Percentiles rank a stretch among this genome's conserved stretches.
Conservation (phyloP, 106 monocot genomes). For the Platanthera guangdongensis region DNA sequence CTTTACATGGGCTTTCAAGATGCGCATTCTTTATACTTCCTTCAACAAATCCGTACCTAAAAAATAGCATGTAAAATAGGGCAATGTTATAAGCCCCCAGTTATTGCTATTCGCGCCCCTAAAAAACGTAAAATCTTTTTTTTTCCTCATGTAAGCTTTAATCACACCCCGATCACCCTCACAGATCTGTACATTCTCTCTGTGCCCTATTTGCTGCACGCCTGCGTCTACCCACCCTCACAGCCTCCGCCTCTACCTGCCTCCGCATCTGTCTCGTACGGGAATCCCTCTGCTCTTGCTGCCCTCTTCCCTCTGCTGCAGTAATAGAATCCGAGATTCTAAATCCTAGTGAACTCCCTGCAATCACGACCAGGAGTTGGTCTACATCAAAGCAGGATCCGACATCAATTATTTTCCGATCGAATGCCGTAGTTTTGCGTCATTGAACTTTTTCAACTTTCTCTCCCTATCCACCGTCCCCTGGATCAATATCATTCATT, state of each 20-base stretch:
- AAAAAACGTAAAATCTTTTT: no score
- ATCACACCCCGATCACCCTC: no score
- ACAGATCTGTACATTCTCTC: no score
- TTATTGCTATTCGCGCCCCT: no score
- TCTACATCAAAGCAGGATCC: background rate
- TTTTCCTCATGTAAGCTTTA: no score
- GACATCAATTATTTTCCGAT: background rate
- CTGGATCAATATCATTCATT: background rate
- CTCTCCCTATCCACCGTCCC: background rate
- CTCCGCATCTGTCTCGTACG: no score
- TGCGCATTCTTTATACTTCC: background rate
- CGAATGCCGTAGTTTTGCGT: background rate
- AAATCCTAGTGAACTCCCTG: slow-evolving; percentile 4
- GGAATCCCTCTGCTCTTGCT: background rate
- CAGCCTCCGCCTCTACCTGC: no score
- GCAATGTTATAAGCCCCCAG: no score
- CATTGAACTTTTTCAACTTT: background rate
- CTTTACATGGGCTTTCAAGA: no score
- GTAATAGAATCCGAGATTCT: background rate
- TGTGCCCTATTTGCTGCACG: no score
- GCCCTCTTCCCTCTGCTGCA: background rate
- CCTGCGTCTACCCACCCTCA: no score
- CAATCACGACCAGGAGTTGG: background rate
- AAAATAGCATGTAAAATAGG: no score
- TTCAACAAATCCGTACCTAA: background rate